phyloP scores from a whole-genome alignment of 2,329 filamentous ascomycete genomes.

The Scedosporium aurantiacum region DNA sequence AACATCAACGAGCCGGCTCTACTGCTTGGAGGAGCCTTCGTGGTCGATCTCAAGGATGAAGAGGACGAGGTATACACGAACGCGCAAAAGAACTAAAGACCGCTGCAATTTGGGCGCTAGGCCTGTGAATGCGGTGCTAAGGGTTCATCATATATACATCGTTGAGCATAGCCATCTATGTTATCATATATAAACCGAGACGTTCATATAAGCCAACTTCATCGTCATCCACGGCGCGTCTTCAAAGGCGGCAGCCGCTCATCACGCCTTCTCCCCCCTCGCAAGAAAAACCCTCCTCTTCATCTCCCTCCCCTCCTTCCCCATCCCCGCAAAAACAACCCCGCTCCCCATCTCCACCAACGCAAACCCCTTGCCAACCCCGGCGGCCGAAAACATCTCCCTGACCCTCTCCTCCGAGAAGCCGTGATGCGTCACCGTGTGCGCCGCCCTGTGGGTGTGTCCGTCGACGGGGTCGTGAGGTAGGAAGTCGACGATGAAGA shows the following conservation, averaged over 20 bases:
- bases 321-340: conserved; percentile 27
- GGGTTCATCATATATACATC: neutral
- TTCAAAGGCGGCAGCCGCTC: neutral
- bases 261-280: conserved; percentile 14
- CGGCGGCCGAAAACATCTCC: conserved; percentile 52
- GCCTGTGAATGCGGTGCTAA: neutral
- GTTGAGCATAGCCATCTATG: too few relatives aligned
- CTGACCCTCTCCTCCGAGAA: conserved; percentile 51
- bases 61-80: conserved; percentile 11
- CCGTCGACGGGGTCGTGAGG: conserved; percentile 30
- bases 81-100: neutral
- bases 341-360: conserved; percentile 42
- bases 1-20: conserved; percentile 70
- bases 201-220: too few relatives aligned
- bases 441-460: conserved; percentile 13
- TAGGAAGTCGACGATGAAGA: conserved; percentile 59
- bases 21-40: conserved; percentile 62
- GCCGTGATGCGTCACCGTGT: conserved; percentile 54
- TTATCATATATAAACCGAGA: too few relatives aligned
- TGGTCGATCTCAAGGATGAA: conserved; percentile 28
- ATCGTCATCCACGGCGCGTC: too few relatives aligned
- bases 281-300: conserved; percentile 28
- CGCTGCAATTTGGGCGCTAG: neutral
- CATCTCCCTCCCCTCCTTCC: conserved; percentile 25
- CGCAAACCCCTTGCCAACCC: conserved; percentile 43